phyloP scores from a whole-genome alignment of 345 rosid species.

The Crucihimalaya himalaica region DNA sequence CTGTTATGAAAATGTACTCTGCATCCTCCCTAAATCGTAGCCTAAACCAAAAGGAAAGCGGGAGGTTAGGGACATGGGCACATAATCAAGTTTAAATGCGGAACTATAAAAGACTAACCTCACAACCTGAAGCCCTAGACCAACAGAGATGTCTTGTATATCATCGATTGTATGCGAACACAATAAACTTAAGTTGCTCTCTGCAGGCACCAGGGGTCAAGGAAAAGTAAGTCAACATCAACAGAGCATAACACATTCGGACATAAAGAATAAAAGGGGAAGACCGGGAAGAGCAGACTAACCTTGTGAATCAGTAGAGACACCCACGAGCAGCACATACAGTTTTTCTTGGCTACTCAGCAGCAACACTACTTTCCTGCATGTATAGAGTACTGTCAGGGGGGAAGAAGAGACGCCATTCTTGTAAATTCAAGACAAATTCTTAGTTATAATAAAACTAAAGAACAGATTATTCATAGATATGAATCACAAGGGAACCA shows the following conservation, averaged over 20 bases:
- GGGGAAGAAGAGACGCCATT: constrained; percentile 7
- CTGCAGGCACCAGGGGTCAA: constrained; percentile 55
- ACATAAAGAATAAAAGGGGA: constrained; percentile 24
- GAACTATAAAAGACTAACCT: constrained; percentile 60
- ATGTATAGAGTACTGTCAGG: constrained; percentile 34
- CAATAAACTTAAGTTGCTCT: constrained; percentile 60
- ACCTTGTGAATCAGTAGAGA: constrained; percentile 74
- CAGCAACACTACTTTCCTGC: constrained; percentile 81
- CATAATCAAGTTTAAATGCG: constrained; percentile 14
- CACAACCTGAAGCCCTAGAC: constrained; percentile 84
- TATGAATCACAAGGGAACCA: neutral
- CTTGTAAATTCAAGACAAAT: constrained; percentile 1
- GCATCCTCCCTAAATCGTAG: constrained; percentile 52
- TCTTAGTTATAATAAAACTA: neutral
- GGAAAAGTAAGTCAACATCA: constrained; percentile 26
- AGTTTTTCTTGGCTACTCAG: constrained; percentile 65
- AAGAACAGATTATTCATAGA: neutral
- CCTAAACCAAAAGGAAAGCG: constrained; percentile 46
- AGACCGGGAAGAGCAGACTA: constrained; percentile 35
- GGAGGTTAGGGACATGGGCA: constrained; percentile 12
- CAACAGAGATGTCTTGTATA: constrained; percentile 66
- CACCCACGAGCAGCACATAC: constrained; percentile 66
- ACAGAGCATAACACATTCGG: constrained; percentile 10
- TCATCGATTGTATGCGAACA: constrained; percentile 67
- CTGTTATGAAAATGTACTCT: constrained; percentile 65